Evolutionary conservation across 129 eudicot species (phyloP), one percentile per base, ranked within the genome.

Genomic region (Dittrichia graveolens): DNA sequence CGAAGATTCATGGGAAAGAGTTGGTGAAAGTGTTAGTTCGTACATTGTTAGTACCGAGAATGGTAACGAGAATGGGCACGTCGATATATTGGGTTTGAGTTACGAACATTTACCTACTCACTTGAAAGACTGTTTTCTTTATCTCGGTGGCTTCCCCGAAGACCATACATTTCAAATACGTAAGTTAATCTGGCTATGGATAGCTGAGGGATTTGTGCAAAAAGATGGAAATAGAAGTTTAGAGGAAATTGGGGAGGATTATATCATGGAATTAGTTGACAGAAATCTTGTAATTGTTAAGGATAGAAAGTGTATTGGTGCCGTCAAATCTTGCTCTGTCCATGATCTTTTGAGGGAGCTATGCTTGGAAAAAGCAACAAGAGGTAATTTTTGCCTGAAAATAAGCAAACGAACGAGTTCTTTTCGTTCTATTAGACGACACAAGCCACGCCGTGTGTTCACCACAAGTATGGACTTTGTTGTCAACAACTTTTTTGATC

Each of bases 141-240:
- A 66, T n/a, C 13, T 76, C 12, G 80, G 75, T 6, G 75, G 61
- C 31, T 76, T 67, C 53, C 62, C 61, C 1, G 61, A 45, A 62
- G 69, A 45, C 18, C 15, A 2, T 2, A 11, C 0, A 14, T 18
- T 78, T 16, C 5, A 12, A 0, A 54, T 53, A 7, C 14, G n/a
- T 5, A 12, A 13, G 10, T 35, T 82, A 69, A 67, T 66, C 2
- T 5, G 59, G 63, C 13, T 82, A 52, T 82, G 85, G 85, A 39
- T 77, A 8, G 83, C 86, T 1, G 86, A 78, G 76, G 80, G 80
- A 13, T 76, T 75, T 57, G 56, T 75, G 7, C 39, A 57, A 53
- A 5, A 24, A 42, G 57, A 5, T 44, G 43, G 19, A 56, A 41
- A 7, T 39, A 61, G 46, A 40, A 64, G 75, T 44, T 49, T 77